These are phyloP conservation scores for Leccinum subfulvum DNA, from an alignment of 1,284 basidiomycete species.

Conservation along the genomic window DNA sequence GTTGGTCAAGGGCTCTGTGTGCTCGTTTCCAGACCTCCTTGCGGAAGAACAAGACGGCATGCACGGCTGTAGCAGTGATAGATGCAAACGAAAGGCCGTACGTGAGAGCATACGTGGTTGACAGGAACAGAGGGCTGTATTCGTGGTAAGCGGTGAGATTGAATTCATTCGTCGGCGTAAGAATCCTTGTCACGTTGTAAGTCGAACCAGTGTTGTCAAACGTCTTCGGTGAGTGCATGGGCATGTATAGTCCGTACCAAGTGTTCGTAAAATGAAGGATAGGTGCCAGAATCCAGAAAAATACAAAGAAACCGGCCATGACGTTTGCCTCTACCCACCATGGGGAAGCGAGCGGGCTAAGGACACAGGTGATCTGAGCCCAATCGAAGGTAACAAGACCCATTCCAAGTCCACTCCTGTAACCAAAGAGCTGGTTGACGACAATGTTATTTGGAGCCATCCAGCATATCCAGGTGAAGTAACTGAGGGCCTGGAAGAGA, in stretches of 20 bases:
- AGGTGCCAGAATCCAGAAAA: slow-evolving; percentile 77
- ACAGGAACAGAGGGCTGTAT: slow-evolving; percentile 85
- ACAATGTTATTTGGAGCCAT: slow-evolving; percentile 69
- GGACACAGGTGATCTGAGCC: slow-evolving; percentile 55
- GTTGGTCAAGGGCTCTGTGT: slow-evolving; percentile 53
- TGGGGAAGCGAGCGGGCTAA: slow-evolving; percentile 60
- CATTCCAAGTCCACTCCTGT: slow-evolving; percentile 74
- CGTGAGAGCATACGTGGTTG: slow-evolving; percentile 65
- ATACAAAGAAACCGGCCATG: slow-evolving; percentile 75
- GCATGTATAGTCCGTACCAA: slow-evolving; percentile 61
- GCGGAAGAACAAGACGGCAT: slow-evolving; percentile 70
- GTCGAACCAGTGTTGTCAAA: slow-evolving; percentile 62
- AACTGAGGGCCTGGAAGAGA: slow-evolving; percentile 62
- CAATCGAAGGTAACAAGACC: slow-evolving; percentile 70
- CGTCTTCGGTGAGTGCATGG: slow-evolving; percentile 53
- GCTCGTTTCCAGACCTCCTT: slow-evolving; percentile 58
- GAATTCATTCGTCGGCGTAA: slow-evolving; percentile 56
- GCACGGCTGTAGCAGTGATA: slow-evolving; percentile 67
- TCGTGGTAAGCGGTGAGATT: slow-evolving; percentile 64
- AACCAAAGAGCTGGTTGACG: slow-evolving; percentile 80
- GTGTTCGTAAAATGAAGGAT: slow-evolving; percentile 64
- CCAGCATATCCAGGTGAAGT: slow-evolving; percentile 77
- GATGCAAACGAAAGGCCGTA: slow-evolving; percentile 72
- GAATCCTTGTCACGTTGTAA: slow-evolving; percentile 71
- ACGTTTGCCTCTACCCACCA: slow-evolving; percentile 85